Percentiles rank a stretch among this genome's conserved stretches.
These are phyloP conservation scores for Phylloporus sp. DNA, from an alignment of 768 basidiomycete genomes.

Conservation along the genomic window DNA sequence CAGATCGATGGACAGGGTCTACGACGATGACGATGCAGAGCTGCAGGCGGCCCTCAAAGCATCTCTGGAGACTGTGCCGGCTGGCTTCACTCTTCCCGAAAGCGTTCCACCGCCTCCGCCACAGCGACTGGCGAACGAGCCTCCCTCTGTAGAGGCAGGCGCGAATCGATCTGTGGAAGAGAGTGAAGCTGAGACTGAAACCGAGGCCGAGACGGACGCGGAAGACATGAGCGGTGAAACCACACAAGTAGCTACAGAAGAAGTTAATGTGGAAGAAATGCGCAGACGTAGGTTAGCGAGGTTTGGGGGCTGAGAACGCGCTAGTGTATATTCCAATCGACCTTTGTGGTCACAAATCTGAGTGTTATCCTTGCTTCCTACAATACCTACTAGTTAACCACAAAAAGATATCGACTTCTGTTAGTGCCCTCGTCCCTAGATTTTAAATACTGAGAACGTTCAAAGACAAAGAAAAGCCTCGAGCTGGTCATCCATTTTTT, in stretches of 20 bases:
- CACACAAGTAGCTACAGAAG: constrained; percentile 24
- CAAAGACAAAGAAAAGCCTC: not conserved
- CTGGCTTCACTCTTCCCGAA: constrained; percentile 42
- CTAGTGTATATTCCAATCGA: not conserved
- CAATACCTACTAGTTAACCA: not conserved
- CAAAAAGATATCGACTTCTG: not conserved
- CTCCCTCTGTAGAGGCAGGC: not conserved
- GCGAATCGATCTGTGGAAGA: constrained; percentile 13
- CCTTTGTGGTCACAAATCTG: not conserved
- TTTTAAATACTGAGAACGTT: too few relatives aligned
- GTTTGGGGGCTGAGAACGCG: constrained; percentile 46
- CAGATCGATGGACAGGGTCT: constrained; percentile 39
- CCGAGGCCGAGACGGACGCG: constrained; percentile 32
- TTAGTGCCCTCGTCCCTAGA: not conserved
- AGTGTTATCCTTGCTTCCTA: not conserved
- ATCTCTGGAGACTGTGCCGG: constrained; percentile 63
- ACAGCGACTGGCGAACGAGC: constrained; percentile 14
- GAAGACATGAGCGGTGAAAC: constrained; percentile 6
- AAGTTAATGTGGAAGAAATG: constrained; percentile 60
- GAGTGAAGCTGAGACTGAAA: constrained; percentile 30
- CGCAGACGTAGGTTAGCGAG: constrained; percentile 56
- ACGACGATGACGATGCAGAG: constrained; percentile 85
- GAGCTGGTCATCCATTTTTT: not conserved
- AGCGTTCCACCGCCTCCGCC: constrained; percentile 8
- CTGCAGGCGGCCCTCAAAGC: constrained; percentile 85